These are phyloP conservation scores for Rosa persica DNA, from an alignment of 306 rosid genomes.

Conservation along the genomic window DNA sequence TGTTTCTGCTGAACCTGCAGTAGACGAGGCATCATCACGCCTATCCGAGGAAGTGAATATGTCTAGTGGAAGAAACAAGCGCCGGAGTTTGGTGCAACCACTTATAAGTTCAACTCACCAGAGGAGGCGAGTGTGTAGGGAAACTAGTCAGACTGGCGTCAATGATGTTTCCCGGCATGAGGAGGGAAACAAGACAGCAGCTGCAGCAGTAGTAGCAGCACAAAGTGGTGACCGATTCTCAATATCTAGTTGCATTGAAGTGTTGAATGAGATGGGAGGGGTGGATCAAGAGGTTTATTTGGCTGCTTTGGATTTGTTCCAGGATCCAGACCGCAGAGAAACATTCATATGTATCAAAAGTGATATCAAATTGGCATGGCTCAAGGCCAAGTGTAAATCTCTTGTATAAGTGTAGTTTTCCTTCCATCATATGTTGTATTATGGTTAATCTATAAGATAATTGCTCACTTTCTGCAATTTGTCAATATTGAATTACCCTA, in stretches of 20 bases:
- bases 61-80: conserved; percentile 11
- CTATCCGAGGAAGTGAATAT: conserved; percentile 11
- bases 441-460: not conserved
- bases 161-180: not conserved
- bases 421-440: not conserved
- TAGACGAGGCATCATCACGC: conserved; percentile 10
- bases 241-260: conserved; percentile 10
- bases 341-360: conserved; percentile 14
- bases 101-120: not conserved
- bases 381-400: conserved; percentile 11
- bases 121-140: conserved; percentile 6
- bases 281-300: conserved; percentile 1
- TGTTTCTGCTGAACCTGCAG: conserved; percentile 6
- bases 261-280: conserved; percentile 12
- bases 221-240: conserved; percentile 8
- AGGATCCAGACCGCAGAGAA: conserved; percentile 8
- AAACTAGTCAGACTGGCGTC: conserved; percentile 7
- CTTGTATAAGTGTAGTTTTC: not conserved
- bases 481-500: not conserved
- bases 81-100: not conserved
- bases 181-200: not conserved
- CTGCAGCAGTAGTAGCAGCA: not conserved
- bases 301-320: conserved; percentile 14
- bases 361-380: conserved; percentile 15
- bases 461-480: not conserved